Evolutionary conservation across 1,284 basidiomycete species (phyloP).

Genomic region (Apiotrichum siamense): DNA sequence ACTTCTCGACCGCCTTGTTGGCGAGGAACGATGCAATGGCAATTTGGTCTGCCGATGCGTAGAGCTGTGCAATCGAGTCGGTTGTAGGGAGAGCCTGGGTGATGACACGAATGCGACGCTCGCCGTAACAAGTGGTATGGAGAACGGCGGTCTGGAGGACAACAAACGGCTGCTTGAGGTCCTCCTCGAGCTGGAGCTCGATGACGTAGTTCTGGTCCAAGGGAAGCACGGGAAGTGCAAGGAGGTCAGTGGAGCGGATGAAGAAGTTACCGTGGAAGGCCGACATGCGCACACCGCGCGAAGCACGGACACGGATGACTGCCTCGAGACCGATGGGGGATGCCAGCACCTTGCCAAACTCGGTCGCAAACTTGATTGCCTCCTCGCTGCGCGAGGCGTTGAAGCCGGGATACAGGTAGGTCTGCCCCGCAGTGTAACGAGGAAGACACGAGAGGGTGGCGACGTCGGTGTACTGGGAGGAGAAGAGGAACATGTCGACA

Average conservation of each 20-base stretch:
- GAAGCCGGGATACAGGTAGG: slow-evolving; percentile 98
- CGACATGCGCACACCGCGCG: slow-evolving; percentile 88
- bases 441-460: slow-evolving; percentile 75
- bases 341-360: slow-evolving; percentile 87
- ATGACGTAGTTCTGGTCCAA: slow-evolving; percentile 96
- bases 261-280: slow-evolving; percentile 99
- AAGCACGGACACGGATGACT: slow-evolving; percentile 93
- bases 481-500: slow-evolving; percentile 99
- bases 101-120: slow-evolving; percentile 91
- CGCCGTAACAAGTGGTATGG: slow-evolving; percentile 92
- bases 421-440: slow-evolving; percentile 95
- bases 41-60: slow-evolving; percentile 89
- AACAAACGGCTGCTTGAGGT: slow-evolving; percentile 83
- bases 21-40: slow-evolving; percentile 84
- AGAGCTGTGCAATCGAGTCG: slow-evolving; percentile 85
- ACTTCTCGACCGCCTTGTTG: slow-evolving; percentile 95
- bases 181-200: slow-evolving; percentile 96
- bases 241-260: slow-evolving; percentile 91
- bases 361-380: slow-evolving; percentile 95
- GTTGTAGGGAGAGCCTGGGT: slow-evolving; percentile 91
- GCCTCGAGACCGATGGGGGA: slow-evolving; percentile 96
- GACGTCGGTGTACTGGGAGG: slow-evolving; percentile 88
- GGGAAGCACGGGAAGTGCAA: slow-evolving; percentile 94
- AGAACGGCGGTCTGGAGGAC: slow-evolving; percentile 94
- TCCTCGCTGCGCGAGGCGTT: slow-evolving; percentile 91